A percentile compares a stretch with the other conserved stretches of the same genome.
Evolutionary conservation across 176 grass and related monocot species (phyloP).

Genomic region (Lolium multiflorum): DNA sequence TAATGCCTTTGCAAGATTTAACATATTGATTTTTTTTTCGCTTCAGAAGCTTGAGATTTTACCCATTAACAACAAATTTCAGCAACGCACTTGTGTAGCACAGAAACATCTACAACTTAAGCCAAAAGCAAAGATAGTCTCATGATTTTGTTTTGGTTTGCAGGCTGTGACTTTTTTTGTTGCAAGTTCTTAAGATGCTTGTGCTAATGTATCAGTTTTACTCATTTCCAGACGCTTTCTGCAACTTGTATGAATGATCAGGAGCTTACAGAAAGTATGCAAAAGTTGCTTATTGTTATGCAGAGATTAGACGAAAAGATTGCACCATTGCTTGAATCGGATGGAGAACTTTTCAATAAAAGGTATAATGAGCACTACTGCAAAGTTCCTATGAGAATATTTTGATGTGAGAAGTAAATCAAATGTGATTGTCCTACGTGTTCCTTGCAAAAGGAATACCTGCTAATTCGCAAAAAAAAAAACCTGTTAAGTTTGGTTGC

Average conservation of each 20-base stretch:
- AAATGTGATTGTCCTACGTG: background rate
- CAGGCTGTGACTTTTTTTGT: background rate
- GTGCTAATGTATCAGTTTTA: slow-evolving; percentile 23
- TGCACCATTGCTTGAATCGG: slow-evolving; percentile 81
- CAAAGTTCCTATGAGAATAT: slow-evolving; percentile 30
- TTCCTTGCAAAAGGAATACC: slow-evolving; percentile 18
- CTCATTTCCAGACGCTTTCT: slow-evolving; percentile 68
- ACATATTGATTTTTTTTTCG: background rate
- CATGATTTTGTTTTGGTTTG: slow-evolving; percentile 28
- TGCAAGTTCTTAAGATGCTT: slow-evolving; percentile 13
- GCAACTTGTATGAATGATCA: slow-evolving; percentile 91
- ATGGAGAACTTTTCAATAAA: slow-evolving; percentile 97
- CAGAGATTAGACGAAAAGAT: slow-evolving; percentile 95
- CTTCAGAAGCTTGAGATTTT: slow-evolving; percentile 13
- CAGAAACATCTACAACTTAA: slow-evolving; percentile 13
- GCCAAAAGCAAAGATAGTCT: slow-evolving; percentile 29
- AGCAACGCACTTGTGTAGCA: slow-evolving; percentile 4
- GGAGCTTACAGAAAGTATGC: slow-evolving; percentile 90
- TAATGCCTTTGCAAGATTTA: slow-evolving; percentile 28
- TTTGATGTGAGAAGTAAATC: slow-evolving; percentile 2
- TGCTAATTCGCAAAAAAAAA: background rate
- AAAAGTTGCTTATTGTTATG: slow-evolving; percentile 94
- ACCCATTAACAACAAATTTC: slow-evolving; percentile 14
- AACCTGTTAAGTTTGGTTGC: background rate
- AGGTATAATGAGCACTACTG: slow-evolving; percentile 56